Base-by-base conservation (phyloP, 345 rosid genomes). In the Noccaea bulbosa region DNA sequence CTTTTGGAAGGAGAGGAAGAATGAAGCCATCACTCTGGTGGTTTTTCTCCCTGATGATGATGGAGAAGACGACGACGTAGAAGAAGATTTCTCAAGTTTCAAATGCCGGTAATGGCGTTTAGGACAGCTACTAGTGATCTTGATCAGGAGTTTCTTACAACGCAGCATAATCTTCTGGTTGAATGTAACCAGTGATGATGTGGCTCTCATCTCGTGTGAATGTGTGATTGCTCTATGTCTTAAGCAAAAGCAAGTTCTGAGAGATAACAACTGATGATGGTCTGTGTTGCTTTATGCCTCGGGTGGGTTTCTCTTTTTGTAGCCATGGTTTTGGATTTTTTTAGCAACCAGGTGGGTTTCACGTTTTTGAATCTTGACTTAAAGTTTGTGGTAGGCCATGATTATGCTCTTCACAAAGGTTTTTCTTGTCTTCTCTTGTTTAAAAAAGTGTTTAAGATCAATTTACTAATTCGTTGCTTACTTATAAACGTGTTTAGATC, bases 1-100 rank as follows among this genome's bases (percentile, higher is more conserved):
- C 59, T 74, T 74, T 16, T 67, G 73, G 63, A 74, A 74, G 6
- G 70, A 30, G 5, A 68, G 51, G 70, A 75, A 75, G 74, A 75
- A 75, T 3, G 74, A 45, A 37, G 78, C 48, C 14, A 75, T 3
- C 35, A 53, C 73, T 38, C 35, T 67, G 35, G 41, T 44, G 57
- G 10, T 17, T 74, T 16, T 11, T 56, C 35, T 74, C 62, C 68
- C 66, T 20, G 72, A 49, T 37, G 69, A 20, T 2, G 75, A 16
- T 0, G 66, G 4, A 5, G 67, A 45, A 0, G 63, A 37, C 0
- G 40, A 8, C 6, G 41, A 8, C 0, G 64, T 16, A 3, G 57
- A 44, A 49, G 63, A 15, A 60, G 69, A 5, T 14, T 62, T 68
- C 11, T 46, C 14, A 46, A 62, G 65, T 62, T 62, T 75, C 74